Evolutionary conservation across 257 asterid species (phyloP).

Genomic region (Salvia miltiorrhiza): DNA sequence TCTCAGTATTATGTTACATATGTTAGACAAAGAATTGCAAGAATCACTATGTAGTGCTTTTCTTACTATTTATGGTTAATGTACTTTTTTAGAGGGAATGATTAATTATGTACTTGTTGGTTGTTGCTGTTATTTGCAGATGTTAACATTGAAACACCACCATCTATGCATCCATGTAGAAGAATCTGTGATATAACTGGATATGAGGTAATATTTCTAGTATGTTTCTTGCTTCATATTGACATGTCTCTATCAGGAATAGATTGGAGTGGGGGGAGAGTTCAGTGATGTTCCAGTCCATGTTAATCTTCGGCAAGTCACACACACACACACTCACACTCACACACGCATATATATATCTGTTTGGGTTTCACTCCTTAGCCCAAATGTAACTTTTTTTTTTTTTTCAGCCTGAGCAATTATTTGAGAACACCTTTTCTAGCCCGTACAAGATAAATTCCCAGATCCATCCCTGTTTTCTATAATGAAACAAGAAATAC

Average conservation of each 20-base stretch:
- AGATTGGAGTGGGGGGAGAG: not conserved
- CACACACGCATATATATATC: no score
- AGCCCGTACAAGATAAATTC: no score
- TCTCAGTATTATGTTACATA: not conserved
- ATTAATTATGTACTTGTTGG: conserved; percentile 5
- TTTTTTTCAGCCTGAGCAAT: no score
- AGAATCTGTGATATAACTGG: conserved; percentile 92
- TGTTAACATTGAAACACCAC: conserved; percentile 83
- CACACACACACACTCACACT: not conserved
- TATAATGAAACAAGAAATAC: no score
- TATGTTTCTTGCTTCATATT: not conserved
- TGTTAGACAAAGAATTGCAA: not conserved
- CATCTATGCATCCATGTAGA: conserved; percentile 78
- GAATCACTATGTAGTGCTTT: not conserved
- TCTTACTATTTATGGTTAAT: not conserved
- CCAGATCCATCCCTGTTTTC: no score
- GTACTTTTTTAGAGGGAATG: not conserved
- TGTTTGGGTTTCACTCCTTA: no score
- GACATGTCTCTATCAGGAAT: not conserved
- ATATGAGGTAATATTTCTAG: conserved; percentile 52
- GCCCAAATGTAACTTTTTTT: no score
- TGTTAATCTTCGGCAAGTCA: not conserved
- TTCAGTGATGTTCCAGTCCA: not conserved
- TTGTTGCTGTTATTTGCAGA: conserved; percentile 40
- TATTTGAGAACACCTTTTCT: no score